phyloP scores from a whole-genome alignment of 345 rosid species.

The Leavenworthia alabamica region DNA sequence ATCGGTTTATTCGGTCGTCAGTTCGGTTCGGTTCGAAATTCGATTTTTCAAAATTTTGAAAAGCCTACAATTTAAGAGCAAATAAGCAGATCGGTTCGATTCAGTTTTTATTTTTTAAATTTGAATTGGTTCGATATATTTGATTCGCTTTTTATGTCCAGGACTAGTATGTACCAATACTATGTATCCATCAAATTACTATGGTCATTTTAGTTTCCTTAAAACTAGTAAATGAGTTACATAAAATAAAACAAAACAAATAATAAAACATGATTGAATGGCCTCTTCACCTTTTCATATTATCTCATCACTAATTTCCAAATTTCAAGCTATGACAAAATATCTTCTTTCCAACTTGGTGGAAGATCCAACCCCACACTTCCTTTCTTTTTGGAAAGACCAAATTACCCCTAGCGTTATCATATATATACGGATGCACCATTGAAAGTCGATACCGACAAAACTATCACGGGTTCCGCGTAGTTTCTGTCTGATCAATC shows the following conservation, averaged over 20 bases:
- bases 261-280: background rate
- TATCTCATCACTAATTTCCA: background rate
- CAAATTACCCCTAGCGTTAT: background rate
- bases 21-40: too few relatives aligned
- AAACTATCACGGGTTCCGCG: background rate
- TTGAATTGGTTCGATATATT: too few relatives aligned
- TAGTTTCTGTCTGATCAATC: background rate
- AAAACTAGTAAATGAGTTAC: background rate
- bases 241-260: background rate
- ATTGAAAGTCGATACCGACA: background rate
- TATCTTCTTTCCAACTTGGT: background rate
- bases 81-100: too few relatives aligned
- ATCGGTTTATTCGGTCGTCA: too few relatives aligned
- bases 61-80: too few relatives aligned
- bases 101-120: too few relatives aligned
- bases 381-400: background rate
- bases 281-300: background rate
- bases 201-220: background rate
- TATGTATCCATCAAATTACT: background rate
- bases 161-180: too few relatives aligned
- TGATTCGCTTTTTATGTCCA: too few relatives aligned
- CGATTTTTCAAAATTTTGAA: too few relatives aligned
- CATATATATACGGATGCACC: background rate
- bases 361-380: background rate
- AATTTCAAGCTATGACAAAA: background rate